Conservation (phyloP, 2,329 filamentous ascomycete genomes). For the Teratosphaeria zuluensis region DNA sequence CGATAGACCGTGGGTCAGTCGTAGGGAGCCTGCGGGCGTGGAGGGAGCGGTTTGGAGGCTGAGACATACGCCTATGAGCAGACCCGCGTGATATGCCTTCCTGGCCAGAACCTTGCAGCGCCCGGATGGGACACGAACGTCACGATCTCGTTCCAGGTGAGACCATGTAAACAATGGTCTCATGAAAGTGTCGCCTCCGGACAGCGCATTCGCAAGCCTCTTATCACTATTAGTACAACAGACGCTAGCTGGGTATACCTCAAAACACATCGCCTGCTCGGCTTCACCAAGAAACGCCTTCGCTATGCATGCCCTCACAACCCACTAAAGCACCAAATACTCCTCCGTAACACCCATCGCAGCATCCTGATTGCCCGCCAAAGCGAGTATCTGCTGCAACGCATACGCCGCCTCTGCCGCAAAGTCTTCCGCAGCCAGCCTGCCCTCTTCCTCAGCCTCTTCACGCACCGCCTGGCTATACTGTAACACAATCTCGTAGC, state of each 20-base stretch:
- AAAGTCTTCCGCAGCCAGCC: conserved; percentile 44
- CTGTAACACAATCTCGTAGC: conserved; percentile 54
- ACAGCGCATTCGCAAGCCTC: too few species aligned
- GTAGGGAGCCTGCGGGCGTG: conserved; percentile 18
- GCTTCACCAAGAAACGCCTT: neutral
- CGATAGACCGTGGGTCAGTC: conserved; percentile 21
- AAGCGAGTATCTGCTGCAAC: conserved; percentile 56
- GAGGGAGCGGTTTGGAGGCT: conserved; percentile 25
- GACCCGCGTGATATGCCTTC: neutral
- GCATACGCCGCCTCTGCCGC: conserved; percentile 65
- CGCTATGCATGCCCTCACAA: neutral
- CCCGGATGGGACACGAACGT: too few species aligned
- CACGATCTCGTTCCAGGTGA: too few species aligned
- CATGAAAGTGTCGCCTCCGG: too few species aligned
- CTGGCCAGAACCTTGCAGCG: too few species aligned
- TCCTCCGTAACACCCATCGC: conserved; percentile 52
- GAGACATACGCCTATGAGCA: conserved; percentile 20
- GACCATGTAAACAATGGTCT: neutral
- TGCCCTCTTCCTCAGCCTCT: conserved; percentile 6
- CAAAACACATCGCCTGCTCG: neutral
- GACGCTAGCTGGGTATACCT: neutral
- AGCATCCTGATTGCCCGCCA: conserved; percentile 52
- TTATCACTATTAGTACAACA: neutral
- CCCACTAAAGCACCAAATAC: conserved; percentile 37
- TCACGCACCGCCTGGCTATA: conserved; percentile 38